A percentile compares a stretch with the other conserved stretches of the same genome.
These are phyloP conservation scores for Deinandra increscens DNA, from an alignment of 129 eudicot genomes.

Conservation along the genomic window DNA sequence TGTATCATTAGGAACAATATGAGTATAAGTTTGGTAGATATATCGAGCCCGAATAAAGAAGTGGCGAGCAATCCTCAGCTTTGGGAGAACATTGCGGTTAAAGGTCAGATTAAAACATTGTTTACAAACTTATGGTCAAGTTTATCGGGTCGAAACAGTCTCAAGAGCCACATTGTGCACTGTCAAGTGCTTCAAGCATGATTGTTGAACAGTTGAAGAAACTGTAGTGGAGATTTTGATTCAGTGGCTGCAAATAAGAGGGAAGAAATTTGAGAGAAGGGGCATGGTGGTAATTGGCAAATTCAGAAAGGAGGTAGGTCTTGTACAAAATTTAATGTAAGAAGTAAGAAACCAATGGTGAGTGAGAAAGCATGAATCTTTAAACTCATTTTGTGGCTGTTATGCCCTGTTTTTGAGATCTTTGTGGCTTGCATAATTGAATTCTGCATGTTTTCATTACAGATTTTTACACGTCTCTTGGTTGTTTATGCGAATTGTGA, in stretches of 20 bases:
- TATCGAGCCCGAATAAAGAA: constrained; percentile 66
- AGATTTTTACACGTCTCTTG: background rate
- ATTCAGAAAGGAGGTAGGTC: constrained; percentile 24
- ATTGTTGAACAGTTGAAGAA: constrained; percentile 18
- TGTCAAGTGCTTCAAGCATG: constrained; percentile 98
- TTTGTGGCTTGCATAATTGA: constrained; percentile 23
- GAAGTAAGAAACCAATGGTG: constrained; percentile 29
- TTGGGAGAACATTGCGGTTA: constrained; percentile 90
- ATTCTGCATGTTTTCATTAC: constrained; percentile 21
- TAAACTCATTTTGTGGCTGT: constrained; percentile 28
- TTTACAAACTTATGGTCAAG: constrained; percentile 93
- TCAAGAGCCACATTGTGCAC: constrained; percentile 93
- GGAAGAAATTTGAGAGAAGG: constrained; percentile 5
- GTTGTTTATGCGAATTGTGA: background rate
- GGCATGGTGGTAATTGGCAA: constrained; percentile 20
- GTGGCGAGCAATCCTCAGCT: constrained; percentile 84
- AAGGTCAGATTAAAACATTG: constrained; percentile 71
- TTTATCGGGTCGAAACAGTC: constrained; percentile 80
- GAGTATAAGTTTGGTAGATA: constrained; percentile 77
- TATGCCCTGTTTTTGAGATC: constrained; percentile 21
- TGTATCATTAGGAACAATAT: constrained; percentile 46
- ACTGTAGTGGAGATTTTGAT: background rate
- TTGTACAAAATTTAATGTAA: constrained; percentile 32
- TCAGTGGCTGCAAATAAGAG: constrained; percentile 20
- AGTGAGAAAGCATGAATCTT: constrained; percentile 32